These are phyloP conservation scores for Aspergillus funiculosus DNA, from an alignment of 495 filamentous ascomycete species.

Conservation along the genomic window DNA sequence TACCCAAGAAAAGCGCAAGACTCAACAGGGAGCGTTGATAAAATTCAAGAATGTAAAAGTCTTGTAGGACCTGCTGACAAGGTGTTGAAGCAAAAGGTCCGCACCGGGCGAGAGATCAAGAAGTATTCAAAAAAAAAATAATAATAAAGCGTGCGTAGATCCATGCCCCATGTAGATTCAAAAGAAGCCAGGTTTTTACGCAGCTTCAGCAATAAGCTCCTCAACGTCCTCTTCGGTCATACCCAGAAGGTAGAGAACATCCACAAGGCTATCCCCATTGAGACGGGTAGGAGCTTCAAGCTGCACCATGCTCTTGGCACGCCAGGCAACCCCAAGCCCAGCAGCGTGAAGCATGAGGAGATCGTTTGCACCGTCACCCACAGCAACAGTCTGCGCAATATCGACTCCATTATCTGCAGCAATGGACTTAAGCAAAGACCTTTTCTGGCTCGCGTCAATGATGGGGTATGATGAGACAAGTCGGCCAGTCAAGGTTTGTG, in stretches of 20 bases:
- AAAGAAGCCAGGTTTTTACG: background rate
- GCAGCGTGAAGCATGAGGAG: slow-evolving; percentile 85
- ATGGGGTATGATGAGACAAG: slow-evolving; percentile 63
- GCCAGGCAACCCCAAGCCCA: slow-evolving; percentile 86
- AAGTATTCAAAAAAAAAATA: background rate
- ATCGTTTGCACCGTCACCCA: slow-evolving; percentile 95
- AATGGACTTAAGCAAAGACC: slow-evolving; percentile 67
- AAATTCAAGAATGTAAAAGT: background rate
- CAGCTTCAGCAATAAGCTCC: slow-evolving; percentile 33
- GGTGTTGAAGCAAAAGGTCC: background rate
- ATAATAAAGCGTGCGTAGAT: background rate
- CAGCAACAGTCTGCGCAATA: slow-evolving; percentile 71
- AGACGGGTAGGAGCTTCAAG: slow-evolving; percentile 73
- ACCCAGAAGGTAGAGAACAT: slow-evolving; percentile 81
- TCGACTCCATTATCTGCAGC: slow-evolving; percentile 65
- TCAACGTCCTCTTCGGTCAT: slow-evolving; percentile 60
- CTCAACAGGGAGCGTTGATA: background rate
- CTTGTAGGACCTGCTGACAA: slow-evolving; percentile 4
- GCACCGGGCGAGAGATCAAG: slow-evolving; percentile 1
- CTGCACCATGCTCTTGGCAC: slow-evolving; percentile 90
- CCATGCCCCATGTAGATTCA: background rate
- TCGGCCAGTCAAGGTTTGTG: slow-evolving; percentile 71
- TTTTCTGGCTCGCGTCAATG: slow-evolving; percentile 76
- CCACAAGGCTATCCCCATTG: slow-evolving; percentile 71
- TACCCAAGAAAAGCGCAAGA: background rate